Evolutionary conservation across 805 yeast genomes (phyloP).

Genomic region (Ogataea nonfermentans): DNA sequence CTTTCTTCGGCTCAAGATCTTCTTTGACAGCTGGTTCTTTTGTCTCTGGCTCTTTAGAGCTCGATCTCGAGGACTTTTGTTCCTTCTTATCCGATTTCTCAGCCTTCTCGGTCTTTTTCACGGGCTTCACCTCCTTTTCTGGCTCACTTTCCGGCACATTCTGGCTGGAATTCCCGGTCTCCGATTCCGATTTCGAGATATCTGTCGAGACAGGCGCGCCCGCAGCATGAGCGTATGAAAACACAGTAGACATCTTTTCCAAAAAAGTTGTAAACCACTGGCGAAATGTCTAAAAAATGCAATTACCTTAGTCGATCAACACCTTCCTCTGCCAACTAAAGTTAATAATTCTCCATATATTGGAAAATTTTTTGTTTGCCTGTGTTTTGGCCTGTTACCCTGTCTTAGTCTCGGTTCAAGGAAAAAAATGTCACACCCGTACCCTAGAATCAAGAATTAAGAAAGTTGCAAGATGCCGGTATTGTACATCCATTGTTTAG

Average conservation of each 20-base stretch:
- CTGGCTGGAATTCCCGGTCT: conserved; percentile 15
- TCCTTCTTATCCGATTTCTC: conserved; percentile 12
- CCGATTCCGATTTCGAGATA: conserved; percentile 7
- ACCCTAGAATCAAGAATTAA: not conserved
- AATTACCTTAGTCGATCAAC: conserved; percentile 8
- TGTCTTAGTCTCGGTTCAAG: not conserved
- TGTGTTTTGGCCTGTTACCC: conserved; percentile 10
- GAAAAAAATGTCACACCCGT: not conserved
- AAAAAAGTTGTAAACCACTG: not conserved
- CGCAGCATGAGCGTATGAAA: conserved; percentile 36
- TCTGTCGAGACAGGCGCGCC: conserved; percentile 24
- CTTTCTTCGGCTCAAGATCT: conserved; percentile 25
- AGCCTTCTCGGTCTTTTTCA: conserved; percentile 8
- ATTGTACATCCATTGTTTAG: conserved; percentile 3
- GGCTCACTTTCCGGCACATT: conserved; percentile 10
- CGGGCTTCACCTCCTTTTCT: conserved; percentile 5
- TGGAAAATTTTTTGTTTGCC: conserved; percentile 10
- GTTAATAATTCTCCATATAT: conserved; percentile 13
- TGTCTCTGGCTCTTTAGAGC: conserved; percentile 9
- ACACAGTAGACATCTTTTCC: conserved; percentile 25
- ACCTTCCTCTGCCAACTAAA: conserved; percentile 14
- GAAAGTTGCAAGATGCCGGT: not conserved
- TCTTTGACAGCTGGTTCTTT: conserved; percentile 21
- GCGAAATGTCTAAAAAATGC: conserved; percentile 5
- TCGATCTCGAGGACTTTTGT: conserved; percentile 11